A percentile compares a stretch with the other conserved stretches of the same genome.
These are phyloP conservation scores for Juncus inflexus DNA, from an alignment of 176 grass and related monocot genomes.

Conservation along the genomic window DNA sequence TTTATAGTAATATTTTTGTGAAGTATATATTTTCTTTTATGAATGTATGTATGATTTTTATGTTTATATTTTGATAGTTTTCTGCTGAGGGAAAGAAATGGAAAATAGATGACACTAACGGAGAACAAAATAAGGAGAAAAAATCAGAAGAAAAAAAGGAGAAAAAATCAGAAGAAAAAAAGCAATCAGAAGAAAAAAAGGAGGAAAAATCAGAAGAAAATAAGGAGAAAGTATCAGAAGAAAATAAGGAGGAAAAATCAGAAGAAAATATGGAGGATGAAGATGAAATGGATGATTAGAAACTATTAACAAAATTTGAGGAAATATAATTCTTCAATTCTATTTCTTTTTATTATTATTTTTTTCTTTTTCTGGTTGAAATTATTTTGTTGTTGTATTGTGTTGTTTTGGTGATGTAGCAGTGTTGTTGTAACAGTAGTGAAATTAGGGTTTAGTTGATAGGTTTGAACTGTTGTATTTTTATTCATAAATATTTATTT, in stretches of 20 bases:
- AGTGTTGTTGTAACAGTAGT: too few relatives aligned
- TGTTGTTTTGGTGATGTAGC: too few relatives aligned
- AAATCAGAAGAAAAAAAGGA: background rate
- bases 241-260: background rate
- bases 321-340: background rate
- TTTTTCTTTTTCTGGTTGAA: too few relatives aligned
- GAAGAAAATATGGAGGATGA: background rate
- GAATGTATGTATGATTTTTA: background rate
- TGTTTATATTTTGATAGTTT: background rate
- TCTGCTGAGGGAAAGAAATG: background rate
- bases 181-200: background rate
- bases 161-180: background rate
- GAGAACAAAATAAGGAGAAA: background rate
- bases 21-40: conserved; percentile 9
- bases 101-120: background rate
- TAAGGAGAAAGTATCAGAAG: background rate
- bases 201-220: too few relatives aligned
- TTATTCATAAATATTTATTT: too few relatives aligned
- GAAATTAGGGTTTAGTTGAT: too few relatives aligned
- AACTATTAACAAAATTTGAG: background rate
- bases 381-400: too few relatives aligned
- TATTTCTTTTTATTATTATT: background rate
- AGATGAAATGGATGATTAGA: background rate
- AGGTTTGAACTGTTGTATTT: too few relatives aligned
- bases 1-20: background rate